These are phyloP conservation scores for Colletotrichum sp. DNA, from an alignment of 2,329 filamentous ascomycete species.

Conservation along the genomic window DNA sequence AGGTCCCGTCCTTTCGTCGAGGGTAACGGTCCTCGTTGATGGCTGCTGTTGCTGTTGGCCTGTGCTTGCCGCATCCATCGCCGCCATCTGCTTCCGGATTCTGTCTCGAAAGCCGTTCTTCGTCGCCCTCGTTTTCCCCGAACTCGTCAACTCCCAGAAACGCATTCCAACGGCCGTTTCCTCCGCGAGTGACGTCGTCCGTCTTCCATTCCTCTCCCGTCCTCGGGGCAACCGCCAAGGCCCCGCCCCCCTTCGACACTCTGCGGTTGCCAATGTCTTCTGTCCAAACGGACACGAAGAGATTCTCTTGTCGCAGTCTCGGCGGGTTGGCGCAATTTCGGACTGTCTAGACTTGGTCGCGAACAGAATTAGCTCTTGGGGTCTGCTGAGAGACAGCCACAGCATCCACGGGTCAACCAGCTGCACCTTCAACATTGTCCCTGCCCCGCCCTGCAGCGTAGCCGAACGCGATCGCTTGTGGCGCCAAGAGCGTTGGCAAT, in stretches of 20 bases:
- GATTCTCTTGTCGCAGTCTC: background rate
- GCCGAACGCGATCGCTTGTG: background rate
- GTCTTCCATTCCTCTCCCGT: background rate
- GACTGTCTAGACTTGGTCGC: background rate
- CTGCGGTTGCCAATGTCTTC: background rate
- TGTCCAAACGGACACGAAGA: background rate
- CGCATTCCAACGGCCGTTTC: background rate
- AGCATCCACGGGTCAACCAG: background rate
- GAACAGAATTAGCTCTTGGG: background rate
- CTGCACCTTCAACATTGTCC: background rate
- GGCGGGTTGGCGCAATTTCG: slow-evolving; percentile 4
- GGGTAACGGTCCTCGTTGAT: background rate
- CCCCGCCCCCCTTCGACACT: background rate
- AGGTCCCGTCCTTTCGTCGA: background rate
- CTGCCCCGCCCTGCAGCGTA: background rate
- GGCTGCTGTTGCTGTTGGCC: background rate
- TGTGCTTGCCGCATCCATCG: background rate
- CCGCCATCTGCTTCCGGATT: background rate
- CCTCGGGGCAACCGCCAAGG: background rate
- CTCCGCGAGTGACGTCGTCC: background rate
- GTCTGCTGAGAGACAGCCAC: background rate
- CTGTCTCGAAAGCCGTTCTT: background rate
- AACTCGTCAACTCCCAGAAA: background rate
- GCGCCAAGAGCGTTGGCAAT: background rate
- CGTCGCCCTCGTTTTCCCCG: background rate